These are phyloP conservation scores for Puccinia horiana DNA, from an alignment of 1,284 basidiomycete genomes.

Conservation along the genomic window DNA sequence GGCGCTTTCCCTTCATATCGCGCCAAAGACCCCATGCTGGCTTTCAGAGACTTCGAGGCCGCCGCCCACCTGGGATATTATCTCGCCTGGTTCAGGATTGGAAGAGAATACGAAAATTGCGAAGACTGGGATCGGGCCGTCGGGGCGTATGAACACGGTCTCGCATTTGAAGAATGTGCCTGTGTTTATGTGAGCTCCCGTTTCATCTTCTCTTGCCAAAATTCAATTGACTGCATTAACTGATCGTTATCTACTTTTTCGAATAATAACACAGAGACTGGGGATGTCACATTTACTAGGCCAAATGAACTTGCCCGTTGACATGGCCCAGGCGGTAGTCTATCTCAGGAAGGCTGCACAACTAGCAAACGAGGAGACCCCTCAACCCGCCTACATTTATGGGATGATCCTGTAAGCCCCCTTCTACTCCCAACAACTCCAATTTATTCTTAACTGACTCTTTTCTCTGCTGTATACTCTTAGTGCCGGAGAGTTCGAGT, in stretches of 20 bases:
- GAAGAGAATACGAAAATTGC: slow-evolving; percentile 86
- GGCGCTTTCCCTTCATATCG: slow-evolving; percentile 63
- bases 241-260: slow-evolving; percentile 29
- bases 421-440: slow-evolving; percentile 60
- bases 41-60: slow-evolving; percentile 83
- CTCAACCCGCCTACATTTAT: slow-evolving; percentile 78
- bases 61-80: slow-evolving; percentile 73
- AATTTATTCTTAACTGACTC: not conserved
- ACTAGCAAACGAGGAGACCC: slow-evolving; percentile 68
- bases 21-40: slow-evolving; percentile 69
- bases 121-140: slow-evolving; percentile 70
- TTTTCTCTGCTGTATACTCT: slow-evolving; percentile 61
- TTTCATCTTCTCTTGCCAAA: slow-evolving; percentile 22
- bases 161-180: slow-evolving; percentile 70
- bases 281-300: slow-evolving; percentile 88
- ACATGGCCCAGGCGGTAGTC: slow-evolving; percentile 67
- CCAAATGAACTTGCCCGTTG: slow-evolving; percentile 70
- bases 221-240: not conserved
- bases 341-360: slow-evolving; percentile 76
- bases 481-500: slow-evolving; percentile 54
- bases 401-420: slow-evolving; percentile 81
- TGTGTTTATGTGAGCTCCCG: slow-evolving; percentile 71
- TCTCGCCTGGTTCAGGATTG: slow-evolving; percentile 82
- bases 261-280: slow-evolving; percentile 66
- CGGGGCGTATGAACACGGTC: slow-evolving; percentile 80